A percentile compares a stretch with the other conserved stretches of the same genome.
Conservation (phyloP, 495 filamentous ascomycete species). For the Delitschia confertaspora region DNA sequence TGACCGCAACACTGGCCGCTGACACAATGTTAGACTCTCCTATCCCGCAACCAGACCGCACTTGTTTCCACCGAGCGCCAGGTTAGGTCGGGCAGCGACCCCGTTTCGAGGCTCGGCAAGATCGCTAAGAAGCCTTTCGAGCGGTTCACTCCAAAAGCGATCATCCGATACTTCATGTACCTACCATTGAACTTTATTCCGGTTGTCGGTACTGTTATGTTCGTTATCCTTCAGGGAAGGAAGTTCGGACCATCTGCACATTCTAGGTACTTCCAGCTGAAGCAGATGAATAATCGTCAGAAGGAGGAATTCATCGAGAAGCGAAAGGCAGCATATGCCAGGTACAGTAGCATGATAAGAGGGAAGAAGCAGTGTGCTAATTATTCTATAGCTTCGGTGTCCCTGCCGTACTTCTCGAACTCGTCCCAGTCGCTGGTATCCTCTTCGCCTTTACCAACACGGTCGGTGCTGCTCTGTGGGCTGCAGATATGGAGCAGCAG, state of each 20-base stretch:
- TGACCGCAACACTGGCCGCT: conserved; percentile 37
- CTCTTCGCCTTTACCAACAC: conserved; percentile 86
- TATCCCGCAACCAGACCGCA: conserved; percentile 32
- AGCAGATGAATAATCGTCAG: conserved; percentile 58
- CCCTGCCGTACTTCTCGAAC: conserved; percentile 66
- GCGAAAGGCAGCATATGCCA: conserved; percentile 59
- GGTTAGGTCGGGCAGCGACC: conserved; percentile 50
- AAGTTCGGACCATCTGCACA: conserved; percentile 45
- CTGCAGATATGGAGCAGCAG: conserved; percentile 71
- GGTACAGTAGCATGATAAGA: conserved; percentile 44
- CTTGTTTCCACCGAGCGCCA: conserved; percentile 67
- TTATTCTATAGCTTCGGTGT: conserved; percentile 60
- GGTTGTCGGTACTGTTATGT: conserved; percentile 72
- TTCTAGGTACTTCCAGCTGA: conserved; percentile 76
- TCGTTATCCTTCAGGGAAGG: conserved; percentile 66
- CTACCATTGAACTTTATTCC: conserved; percentile 92
- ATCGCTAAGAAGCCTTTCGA: conserved; percentile 59
- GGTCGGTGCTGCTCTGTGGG: conserved; percentile 89
- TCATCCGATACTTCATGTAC: conserved; percentile 64
- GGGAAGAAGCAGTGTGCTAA: conserved; percentile 9
- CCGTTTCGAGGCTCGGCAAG: conserved; percentile 65
- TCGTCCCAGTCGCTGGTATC: conserved; percentile 74
- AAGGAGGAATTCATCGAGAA: conserved; percentile 55
- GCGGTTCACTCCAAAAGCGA: conserved; percentile 52
- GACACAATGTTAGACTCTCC: conserved; percentile 27